Percentiles rank a stretch among this genome's conserved stretches.
Evolutionary conservation across 2,329 filamentous ascomycete species (phyloP).

Genomic region (Talaromyces sp.): DNA sequence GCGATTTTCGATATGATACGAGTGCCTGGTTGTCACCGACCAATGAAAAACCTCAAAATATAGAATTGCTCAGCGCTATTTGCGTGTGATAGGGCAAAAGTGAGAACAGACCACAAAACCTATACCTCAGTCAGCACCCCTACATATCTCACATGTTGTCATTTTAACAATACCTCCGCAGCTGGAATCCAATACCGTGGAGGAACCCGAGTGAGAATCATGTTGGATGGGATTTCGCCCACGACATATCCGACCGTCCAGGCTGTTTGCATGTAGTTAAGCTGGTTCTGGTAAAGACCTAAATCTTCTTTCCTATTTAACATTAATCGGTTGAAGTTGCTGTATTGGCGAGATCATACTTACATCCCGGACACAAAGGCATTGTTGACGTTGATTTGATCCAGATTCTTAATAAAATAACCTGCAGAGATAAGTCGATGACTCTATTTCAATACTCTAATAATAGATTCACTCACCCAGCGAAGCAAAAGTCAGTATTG

Average conservation of each 20-base stretch:
- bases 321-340: neutral
- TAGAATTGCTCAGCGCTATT: slow-evolving; percentile 42
- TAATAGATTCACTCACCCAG: slow-evolving; percentile 26
- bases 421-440: slow-evolving; percentile 21
- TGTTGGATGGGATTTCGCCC: slow-evolving; percentile 47
- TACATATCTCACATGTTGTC: slow-evolving; percentile 2
- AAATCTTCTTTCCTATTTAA: slow-evolving; percentile 47
- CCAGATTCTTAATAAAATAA: slow-evolving; percentile 48
- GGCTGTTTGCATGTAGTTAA: slow-evolving; percentile 52
- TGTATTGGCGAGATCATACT: slow-evolving; percentile 7
- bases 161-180: slow-evolving; percentile 38
- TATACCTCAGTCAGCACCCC: slow-evolving; percentile 12
- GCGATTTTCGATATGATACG: neutral
- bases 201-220: slow-evolving; percentile 45
- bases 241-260: slow-evolving; percentile 60
- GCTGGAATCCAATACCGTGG: slow-evolving; percentile 46
- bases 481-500: slow-evolving; percentile 44
- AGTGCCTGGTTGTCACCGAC: slow-evolving; percentile 16
- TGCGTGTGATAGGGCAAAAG: slow-evolving; percentile 38
- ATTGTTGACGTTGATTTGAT: slow-evolving; percentile 43
- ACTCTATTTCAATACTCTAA: too few relatives aligned
- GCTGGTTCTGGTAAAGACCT: slow-evolving; percentile 47
- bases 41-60: slow-evolving; percentile 46
- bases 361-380: slow-evolving; percentile 45
- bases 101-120: slow-evolving; percentile 47